Conservation (phyloP, 1,284 basidiomycete species). For the Microbotryum saponariae region DNA sequence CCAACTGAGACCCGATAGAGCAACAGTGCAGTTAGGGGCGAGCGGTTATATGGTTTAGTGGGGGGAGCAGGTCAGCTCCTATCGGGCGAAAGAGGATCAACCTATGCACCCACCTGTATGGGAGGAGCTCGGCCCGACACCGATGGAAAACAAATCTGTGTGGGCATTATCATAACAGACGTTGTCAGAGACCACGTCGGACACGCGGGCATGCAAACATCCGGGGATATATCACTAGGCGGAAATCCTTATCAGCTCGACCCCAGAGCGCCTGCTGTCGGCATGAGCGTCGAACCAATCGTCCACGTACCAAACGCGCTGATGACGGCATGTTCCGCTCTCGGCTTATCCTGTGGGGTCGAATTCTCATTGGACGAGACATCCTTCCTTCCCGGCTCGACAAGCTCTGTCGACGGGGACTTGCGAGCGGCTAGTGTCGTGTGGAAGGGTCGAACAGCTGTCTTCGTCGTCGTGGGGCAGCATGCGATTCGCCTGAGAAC, state of each 20-base stretch:
- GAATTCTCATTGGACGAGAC: no score
- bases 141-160: constrained; percentile 80
- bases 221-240: neutral
- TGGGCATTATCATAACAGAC: no score
- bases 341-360: neutral
- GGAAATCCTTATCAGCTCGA: no score
- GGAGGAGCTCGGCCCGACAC: constrained; percentile 47
- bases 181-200: no score
- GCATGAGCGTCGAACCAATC: neutral
- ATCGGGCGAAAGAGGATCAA: neutral
- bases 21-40: no score
- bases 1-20: neutral
- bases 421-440: no score
- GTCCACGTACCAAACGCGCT: constrained; percentile 54
- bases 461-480: no score
- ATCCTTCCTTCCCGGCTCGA: no score
- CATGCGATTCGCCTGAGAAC: no score
- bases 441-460: no score
- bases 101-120: constrained; percentile 59
- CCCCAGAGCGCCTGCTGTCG: neutral
- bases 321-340: constrained; percentile 83
- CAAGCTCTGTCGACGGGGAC: no score
- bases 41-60: no score
- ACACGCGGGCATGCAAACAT: constrained; percentile 10
- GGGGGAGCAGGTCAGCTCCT: constrained; percentile 6